A percentile compares a stretch with the other conserved stretches of the same genome.
These are phyloP conservation scores for Primulina huaijiensis DNA, from an alignment of 257 asterid species.

Conservation along the genomic window DNA sequence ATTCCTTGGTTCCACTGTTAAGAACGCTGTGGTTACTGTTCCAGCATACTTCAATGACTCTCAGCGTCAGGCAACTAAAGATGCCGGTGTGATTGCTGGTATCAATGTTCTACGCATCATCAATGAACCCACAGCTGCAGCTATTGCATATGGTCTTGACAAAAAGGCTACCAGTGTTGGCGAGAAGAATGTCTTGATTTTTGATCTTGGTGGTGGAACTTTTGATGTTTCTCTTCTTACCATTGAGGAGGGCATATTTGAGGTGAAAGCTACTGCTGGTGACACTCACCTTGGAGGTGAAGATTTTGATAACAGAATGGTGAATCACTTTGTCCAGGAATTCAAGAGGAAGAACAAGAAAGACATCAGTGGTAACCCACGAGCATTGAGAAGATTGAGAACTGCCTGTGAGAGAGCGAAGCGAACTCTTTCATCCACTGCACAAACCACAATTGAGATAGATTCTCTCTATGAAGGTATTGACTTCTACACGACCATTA, in stretches of 20 bases:
- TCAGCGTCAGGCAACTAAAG: constrained; percentile 29
- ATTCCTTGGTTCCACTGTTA: constrained; percentile 37
- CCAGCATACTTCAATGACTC: constrained; percentile 38
- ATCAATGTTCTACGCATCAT: constrained; percentile 46
- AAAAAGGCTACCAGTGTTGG: constrained; percentile 49
- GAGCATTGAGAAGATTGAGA: constrained; percentile 49
- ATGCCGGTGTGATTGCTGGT: constrained; percentile 51
- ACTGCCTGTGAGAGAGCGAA: constrained; percentile 49
- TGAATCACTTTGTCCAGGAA: background rate
- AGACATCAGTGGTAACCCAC: constrained; percentile 46
- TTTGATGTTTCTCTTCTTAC: constrained; percentile 36
- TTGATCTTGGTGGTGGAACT: constrained; percentile 40
- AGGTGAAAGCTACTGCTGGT: constrained; percentile 29
- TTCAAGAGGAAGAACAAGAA: constrained; percentile 33
- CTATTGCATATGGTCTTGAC: constrained; percentile 52
- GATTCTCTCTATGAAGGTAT: constrained; percentile 19
- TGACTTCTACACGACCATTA: background rate
- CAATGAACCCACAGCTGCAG: constrained; percentile 51
- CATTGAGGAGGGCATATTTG: constrained; percentile 29
- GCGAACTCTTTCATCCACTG: constrained; percentile 35
- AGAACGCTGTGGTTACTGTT: constrained; percentile 33
- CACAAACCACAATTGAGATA: constrained; percentile 41
- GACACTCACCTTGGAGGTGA: constrained; percentile 48
- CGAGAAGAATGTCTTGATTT: constrained; percentile 29
- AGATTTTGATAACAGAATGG: constrained; percentile 43